Evolutionary conservation across 305 asterid species (phyloP).

Genomic region (Fraxinus latifolia): DNA sequence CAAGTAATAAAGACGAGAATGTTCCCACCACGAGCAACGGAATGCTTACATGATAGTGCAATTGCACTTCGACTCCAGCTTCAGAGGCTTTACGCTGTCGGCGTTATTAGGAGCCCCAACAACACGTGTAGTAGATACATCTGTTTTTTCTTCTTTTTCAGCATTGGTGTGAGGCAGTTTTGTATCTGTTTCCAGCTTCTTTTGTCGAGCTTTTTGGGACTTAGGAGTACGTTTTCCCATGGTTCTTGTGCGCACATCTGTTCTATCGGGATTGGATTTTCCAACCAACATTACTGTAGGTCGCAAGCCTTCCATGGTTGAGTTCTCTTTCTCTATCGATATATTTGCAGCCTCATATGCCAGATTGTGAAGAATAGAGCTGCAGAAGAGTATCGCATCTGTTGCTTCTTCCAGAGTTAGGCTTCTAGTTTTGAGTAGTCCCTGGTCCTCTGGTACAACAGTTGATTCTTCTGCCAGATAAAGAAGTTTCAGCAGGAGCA

Average conservation of each 20-base stretch:
- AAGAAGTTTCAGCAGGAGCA: conserved; percentile 9
- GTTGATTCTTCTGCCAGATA: conserved; percentile 65
- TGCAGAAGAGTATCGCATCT: conserved; percentile 88
- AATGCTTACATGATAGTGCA: conserved; percentile 77
- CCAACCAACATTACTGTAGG: conserved; percentile 49
- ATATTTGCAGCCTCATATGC: conserved; percentile 83
- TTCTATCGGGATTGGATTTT: conserved; percentile 50
- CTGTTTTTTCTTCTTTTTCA: conserved; percentile 37
- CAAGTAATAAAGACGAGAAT: conserved; percentile 17
- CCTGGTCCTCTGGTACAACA: conserved; percentile 42
- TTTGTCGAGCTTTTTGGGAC: conserved; percentile 61
- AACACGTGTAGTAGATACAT: conserved; percentile 37
- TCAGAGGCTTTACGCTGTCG: conserved; percentile 66
- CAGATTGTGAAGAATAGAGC: conserved; percentile 84
- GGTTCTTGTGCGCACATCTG: conserved; percentile 48
- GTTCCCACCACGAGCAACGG: not conserved
- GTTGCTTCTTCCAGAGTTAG: conserved; percentile 94
- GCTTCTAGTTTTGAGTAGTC: conserved; percentile 51
- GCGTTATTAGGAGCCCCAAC: conserved; percentile 51
- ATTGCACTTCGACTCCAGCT: conserved; percentile 92
- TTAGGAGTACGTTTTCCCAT: conserved; percentile 50
- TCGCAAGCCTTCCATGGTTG: conserved; percentile 38
- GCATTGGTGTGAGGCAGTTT: conserved; percentile 36
- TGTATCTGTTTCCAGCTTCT: conserved; percentile 43
- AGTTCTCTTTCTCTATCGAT: conserved; percentile 61